Conservation (phyloP, 1,284 basidiomycete genomes). For the Coriolopsis trogii region DNA sequence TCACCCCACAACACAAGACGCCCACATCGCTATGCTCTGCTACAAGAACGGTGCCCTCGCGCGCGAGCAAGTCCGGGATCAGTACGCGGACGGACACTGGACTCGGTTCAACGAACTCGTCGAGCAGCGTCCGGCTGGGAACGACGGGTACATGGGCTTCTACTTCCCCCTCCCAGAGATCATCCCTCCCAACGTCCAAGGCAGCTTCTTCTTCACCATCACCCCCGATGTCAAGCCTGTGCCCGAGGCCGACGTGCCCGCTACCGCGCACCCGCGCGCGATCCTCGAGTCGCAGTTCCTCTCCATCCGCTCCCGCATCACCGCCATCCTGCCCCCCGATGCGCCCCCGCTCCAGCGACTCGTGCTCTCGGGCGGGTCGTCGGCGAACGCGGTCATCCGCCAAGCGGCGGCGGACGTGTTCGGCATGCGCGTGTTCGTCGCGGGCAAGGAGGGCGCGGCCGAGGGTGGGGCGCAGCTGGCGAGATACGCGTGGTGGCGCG, state of each 20-base stretch:
- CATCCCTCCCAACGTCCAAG: conserved; percentile 74
- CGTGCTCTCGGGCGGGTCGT: conserved; percentile 82
- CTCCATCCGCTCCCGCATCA: conserved; percentile 72
- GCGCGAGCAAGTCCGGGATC: conserved; percentile 79
- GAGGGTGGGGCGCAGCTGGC: conserved; percentile 73
- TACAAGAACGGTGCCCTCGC: conserved; percentile 86
- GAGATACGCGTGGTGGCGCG: conserved; percentile 70
- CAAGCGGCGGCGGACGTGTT: conserved; percentile 83
- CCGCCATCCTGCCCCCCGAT: conserved; percentile 64
- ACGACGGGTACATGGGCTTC: conserved; percentile 63
- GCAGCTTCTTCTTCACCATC: conserved; percentile 60
- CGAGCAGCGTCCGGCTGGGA: conserved; percentile 58
- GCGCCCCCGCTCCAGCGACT: conserved; percentile 66
- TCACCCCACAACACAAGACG: conserved; percentile 63
- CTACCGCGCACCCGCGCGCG: conserved; percentile 68
- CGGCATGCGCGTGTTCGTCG: conserved; percentile 70
- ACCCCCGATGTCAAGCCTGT: conserved; percentile 32
- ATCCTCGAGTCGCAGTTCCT: conserved; percentile 88
- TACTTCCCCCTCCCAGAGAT: conserved; percentile 87
- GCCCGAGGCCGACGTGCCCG: conserved; percentile 45
- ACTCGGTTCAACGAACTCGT: conserved; percentile 72
- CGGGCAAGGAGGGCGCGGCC: conserved; percentile 70
- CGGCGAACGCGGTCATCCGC: conserved; percentile 73
- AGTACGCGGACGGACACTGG: conserved; percentile 70
- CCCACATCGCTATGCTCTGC: conserved; percentile 79